These are phyloP conservation scores for Zizania palustris DNA, from an alignment of 202 grass and related monocot species.

Conservation along the genomic window DNA sequence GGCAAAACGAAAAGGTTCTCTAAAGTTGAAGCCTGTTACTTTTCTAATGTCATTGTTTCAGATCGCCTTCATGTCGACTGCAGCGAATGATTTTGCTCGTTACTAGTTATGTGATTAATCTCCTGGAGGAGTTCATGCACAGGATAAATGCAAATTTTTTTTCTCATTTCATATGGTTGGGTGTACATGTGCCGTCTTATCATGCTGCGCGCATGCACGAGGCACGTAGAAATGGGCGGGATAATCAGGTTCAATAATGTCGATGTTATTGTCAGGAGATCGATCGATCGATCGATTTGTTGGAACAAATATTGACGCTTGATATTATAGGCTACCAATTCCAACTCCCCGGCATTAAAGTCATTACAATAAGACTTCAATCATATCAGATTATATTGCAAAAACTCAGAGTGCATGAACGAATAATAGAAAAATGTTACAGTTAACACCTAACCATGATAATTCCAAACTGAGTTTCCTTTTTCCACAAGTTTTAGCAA, in stretches of 20 bases:
- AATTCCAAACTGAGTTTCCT: constrained; percentile 23
- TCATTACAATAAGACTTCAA: constrained; percentile 18
- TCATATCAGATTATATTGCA: not conserved
- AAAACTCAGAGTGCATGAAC: not conserved
- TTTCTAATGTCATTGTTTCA: constrained; percentile 9
- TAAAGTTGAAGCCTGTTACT: not conserved
- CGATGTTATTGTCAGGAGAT: constrained; percentile 22
- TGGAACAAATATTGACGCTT: constrained; percentile 47
- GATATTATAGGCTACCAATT: not conserved
- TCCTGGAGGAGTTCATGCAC: not conserved
- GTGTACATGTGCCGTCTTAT: too few relatives aligned
- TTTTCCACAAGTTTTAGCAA: constrained; percentile 44
- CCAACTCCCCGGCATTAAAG: not conserved
- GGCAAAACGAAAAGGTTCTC: not conserved
- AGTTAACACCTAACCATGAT: constrained; percentile 51
- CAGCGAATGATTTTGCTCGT: not conserved
- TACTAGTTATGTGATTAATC: not conserved
- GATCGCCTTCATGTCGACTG: constrained; percentile 2
- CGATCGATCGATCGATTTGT: constrained; percentile 36
- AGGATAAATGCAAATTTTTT: too few relatives aligned
- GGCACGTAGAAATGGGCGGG: too few relatives aligned
- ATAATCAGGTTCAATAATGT: not conserved
- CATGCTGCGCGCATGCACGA: too few relatives aligned
- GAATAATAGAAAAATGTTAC: constrained; percentile 25
- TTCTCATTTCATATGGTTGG: not conserved